These are phyloP conservation scores for Gymnopilus dilepis DNA, from an alignment of 768 basidiomycete genomes.

Conservation along the genomic window DNA sequence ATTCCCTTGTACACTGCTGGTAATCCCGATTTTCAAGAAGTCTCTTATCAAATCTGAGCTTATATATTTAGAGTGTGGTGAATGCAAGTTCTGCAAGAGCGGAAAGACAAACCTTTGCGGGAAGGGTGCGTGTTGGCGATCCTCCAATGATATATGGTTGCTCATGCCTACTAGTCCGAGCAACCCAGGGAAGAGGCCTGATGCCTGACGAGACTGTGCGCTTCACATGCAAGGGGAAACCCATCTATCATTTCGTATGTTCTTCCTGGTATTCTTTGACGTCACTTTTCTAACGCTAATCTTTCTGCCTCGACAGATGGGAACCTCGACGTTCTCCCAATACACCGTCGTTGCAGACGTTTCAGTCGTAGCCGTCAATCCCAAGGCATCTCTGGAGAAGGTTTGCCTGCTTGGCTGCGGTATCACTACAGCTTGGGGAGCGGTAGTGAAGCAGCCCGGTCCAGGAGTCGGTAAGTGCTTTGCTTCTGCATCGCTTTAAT, in stretches of 20 bases:
- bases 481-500: neutral
- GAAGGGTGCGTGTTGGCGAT: conserved; percentile 62
- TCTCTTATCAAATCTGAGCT: no score
- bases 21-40: no score
- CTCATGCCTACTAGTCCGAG: conserved; percentile 61
- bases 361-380: conserved; percentile 90
- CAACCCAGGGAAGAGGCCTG: conserved; percentile 91
- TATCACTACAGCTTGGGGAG: conserved; percentile 99
- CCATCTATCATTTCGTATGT: conserved; percentile 90
- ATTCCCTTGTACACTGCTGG: conserved; percentile 96
- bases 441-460: conserved; percentile 83
- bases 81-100: conserved; percentile 99
- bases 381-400: conserved; percentile 88
- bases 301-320: conserved; percentile 69
- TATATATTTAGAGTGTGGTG: conserved; percentile 72
- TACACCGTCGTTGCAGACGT: conserved; percentile 99
- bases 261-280: neutral
- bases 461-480: conserved; percentile 66
- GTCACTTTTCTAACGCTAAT: conserved; percentile 4
- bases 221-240: conserved; percentile 88
- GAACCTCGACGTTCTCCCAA: conserved; percentile 98
- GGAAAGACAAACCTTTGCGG: conserved; percentile 99
- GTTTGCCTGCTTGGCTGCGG: conserved; percentile 97
- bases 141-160: neutral
- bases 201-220: conserved; percentile 92